Conservation (phyloP, 306 rosid species). For the Bauhinia variegata region DNA sequence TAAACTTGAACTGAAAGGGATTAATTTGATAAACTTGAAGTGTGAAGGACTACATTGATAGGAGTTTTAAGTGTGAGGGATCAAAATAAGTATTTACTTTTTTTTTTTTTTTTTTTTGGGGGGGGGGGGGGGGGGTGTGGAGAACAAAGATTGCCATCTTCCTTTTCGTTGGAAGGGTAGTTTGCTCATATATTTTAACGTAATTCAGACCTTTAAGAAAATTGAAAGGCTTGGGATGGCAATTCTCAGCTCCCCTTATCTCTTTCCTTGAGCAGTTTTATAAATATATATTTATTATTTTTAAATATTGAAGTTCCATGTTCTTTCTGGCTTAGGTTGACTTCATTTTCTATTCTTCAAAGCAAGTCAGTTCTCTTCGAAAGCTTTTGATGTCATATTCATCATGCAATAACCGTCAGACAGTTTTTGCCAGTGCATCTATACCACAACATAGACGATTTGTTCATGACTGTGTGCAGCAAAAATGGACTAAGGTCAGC, state of each 20-base stretch:
- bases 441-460: conserved; percentile 90
- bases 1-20: too few relatives aligned
- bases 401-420: conserved; percentile 72
- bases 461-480: conserved; percentile 82
- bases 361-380: conserved; percentile 77
- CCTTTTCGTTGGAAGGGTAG: too few relatives aligned
- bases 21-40: too few relatives aligned
- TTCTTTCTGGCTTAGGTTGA: conserved; percentile 67
- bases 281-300: conserved; percentile 17
- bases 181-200: too few relatives aligned
- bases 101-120: too few relatives aligned
- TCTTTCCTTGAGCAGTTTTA: conserved; percentile 24
- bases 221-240: neutral
- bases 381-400: conserved; percentile 87
- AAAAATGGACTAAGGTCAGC: conserved; percentile 93
- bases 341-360: conserved; percentile 86
- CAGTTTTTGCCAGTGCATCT: conserved; percentile 94
- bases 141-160: too few relatives aligned
- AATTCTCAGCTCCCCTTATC: conserved; percentile 10
- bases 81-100: neutral
- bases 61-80: conserved; percentile 23
- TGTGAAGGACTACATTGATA: too few relatives aligned
- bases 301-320: conserved; percentile 14
- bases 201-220: too few relatives aligned
- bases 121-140: too few relatives aligned